Percentiles rank a stretch among this genome's conserved stretches.
Conservation (phyloP, 1,284 basidiomycete genomes). For the Sanghuangporus sanghuang region DNA sequence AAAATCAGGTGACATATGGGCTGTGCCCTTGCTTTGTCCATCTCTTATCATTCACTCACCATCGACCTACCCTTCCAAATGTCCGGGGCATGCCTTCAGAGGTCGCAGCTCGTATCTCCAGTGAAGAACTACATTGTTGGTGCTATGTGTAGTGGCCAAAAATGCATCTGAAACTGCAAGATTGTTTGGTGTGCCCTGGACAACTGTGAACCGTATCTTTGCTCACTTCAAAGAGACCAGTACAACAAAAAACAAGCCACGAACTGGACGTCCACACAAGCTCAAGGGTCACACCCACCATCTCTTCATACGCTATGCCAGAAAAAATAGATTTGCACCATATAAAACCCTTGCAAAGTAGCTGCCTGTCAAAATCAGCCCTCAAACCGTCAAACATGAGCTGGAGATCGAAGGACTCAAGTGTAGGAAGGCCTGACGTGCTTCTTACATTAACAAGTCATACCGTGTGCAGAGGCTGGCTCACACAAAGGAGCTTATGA, state of each 20-base stretch:
- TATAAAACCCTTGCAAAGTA: background rate
- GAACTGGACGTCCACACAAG: background rate
- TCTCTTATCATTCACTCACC: no score
- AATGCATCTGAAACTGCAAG: no score
- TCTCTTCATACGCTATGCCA: background rate
- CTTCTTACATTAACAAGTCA: background rate
- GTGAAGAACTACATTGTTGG: no score
- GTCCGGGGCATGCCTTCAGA: no score
- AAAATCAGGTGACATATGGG: no score
- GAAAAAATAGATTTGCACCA: background rate
- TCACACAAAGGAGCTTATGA: background rate
- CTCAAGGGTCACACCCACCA: background rate
- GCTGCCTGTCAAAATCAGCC: background rate
- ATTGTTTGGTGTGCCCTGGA: no score
- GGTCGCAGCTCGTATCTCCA: no score
- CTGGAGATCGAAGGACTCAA: background rate
- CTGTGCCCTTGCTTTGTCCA: no score
- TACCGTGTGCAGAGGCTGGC: background rate
- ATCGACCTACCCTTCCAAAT: no score
- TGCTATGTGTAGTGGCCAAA: no score
- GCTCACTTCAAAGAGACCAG: background rate
- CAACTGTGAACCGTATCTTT: no score
- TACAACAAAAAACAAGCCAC: background rate
- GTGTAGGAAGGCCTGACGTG: background rate
- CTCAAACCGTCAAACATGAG: background rate